Evolutionary conservation across 306 rosid genomes (phyloP), one percentile per base, ranked within the genome.

Genomic region (Trifolium pratense): DNA sequence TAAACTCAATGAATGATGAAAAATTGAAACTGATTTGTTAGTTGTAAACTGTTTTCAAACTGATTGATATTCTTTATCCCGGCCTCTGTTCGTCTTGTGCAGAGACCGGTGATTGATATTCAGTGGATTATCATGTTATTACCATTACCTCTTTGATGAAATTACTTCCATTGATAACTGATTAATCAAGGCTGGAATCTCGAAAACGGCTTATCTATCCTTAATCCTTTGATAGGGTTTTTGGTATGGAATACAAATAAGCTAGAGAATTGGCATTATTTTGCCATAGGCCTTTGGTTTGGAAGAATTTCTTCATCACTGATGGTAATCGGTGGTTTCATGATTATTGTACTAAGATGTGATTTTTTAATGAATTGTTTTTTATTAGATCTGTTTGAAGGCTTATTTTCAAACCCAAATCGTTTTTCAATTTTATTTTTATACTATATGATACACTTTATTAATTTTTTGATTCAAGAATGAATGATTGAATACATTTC

Each of bases 151-250:
- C 2, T 6, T 60, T 39, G 68, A 43, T 79, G 88, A 58, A 78
- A 79, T 78, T 80, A 60, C 85, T 84, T 71, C 82, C 84, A 46
- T 7, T 40, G 74, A 73, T 42, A 74, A 84, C 20, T 15, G 9
- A 18, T 12, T 46, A 88, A 90, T 86, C 98, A 86, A 89, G 98
- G 98, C 98, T 88, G 98, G 95, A 84, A 70, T 92, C 98, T 92
- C 85, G 14, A 80, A 74, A 73, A 79, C 68, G 77, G 91, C 91
- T 84, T 80, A 79, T 84, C 84, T 79, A 26, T 32, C 84, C 78
- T 60, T 74, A 75, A 26, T 23, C 85, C 88, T 36, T 0, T 43
- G 0, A 5, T 6, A 71, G 86, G 89, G 25, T 67, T 80, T n/a
- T 92, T 89, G 96, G 92, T 20, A 71, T 76, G 86, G 77, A 87